Percentiles rank a stretch among this genome's conserved stretches.
phyloP scores from a whole-genome alignment of 805 yeast species.

The Saturnispora bothae region DNA sequence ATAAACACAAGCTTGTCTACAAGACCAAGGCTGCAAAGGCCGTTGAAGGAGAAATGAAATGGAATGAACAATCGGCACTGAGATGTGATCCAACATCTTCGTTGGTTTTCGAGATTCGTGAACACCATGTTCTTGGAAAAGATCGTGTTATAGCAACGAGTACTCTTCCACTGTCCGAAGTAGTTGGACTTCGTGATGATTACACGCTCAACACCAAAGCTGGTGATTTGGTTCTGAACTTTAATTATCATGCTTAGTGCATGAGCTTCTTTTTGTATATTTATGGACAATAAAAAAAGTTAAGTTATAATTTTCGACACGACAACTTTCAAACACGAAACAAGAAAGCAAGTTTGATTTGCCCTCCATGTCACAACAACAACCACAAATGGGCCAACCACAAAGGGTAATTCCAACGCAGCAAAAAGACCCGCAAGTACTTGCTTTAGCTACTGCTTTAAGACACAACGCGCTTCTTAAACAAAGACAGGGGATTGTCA shows the following conservation, averaged over 20 bases:
- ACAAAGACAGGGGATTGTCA: constrained; percentile 56
- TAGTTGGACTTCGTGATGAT: constrained; percentile 5
- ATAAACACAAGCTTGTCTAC: constrained; percentile 44
- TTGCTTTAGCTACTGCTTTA: constrained; percentile 62
- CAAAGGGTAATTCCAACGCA: constrained; percentile 17
- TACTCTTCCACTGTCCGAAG: not conserved
- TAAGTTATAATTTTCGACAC: not conserved
- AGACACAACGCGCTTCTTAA: constrained; percentile 60
- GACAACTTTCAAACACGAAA: not conserved
- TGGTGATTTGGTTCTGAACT: constrained; percentile 4
- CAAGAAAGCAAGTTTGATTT: no score
- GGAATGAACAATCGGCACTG: constrained; percentile 61
- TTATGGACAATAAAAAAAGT: no score
- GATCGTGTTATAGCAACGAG: constrained; percentile 21
- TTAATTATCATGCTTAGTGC: constrained; percentile 2
- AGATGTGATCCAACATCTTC: constrained; percentile 53
- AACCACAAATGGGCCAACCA: not conserved
- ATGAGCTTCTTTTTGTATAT: not conserved
- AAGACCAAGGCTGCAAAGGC: constrained; percentile 53
- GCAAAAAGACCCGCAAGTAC: constrained; percentile 41
- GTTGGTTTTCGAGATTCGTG: constrained; percentile 49
- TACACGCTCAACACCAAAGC: not conserved
- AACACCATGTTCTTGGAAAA: constrained; percentile 66
- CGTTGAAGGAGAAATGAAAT: constrained; percentile 34
- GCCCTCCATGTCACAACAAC: not conserved